Conservation (phyloP, 257 asterid genomes). For the Fraxinus cuspidata region DNA sequence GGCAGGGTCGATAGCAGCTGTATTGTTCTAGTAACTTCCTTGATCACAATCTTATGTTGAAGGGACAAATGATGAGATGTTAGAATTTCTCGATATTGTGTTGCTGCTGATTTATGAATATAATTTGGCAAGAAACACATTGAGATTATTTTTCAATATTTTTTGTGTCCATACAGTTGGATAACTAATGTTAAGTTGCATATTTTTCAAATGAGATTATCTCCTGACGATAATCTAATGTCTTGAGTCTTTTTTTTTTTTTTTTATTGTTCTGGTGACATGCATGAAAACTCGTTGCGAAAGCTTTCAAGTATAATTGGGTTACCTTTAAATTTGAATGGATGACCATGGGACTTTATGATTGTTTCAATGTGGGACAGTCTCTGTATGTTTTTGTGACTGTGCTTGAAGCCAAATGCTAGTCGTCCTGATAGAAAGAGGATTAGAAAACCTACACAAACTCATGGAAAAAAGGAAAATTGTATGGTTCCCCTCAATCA, state of each 20-base stretch:
- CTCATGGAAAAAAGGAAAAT: neutral
- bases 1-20: conserved; percentile 64
- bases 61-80: neutral
- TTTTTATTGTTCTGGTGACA: neutral
- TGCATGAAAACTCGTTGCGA: neutral
- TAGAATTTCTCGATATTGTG: neutral
- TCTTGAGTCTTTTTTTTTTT: no score
- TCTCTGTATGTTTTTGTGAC: neutral
- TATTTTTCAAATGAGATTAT: neutral
- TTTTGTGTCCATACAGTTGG: neutral
- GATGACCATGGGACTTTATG: neutral
- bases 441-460: neutral
- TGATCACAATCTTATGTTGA: neutral
- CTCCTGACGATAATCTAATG: neutral
- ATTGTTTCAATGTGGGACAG: neutral
- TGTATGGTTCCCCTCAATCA: no score
- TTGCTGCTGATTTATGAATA: neutral
- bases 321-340: neutral
- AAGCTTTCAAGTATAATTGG: neutral
- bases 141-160: neutral
- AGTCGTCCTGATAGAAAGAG: neutral
- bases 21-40: conserved; percentile 22
- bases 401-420: neutral
- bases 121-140: neutral
- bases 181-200: neutral